These are phyloP conservation scores for Apiospora saccharicola DNA, from an alignment of 2,329 filamentous ascomycete species.

Conservation along the genomic window DNA sequence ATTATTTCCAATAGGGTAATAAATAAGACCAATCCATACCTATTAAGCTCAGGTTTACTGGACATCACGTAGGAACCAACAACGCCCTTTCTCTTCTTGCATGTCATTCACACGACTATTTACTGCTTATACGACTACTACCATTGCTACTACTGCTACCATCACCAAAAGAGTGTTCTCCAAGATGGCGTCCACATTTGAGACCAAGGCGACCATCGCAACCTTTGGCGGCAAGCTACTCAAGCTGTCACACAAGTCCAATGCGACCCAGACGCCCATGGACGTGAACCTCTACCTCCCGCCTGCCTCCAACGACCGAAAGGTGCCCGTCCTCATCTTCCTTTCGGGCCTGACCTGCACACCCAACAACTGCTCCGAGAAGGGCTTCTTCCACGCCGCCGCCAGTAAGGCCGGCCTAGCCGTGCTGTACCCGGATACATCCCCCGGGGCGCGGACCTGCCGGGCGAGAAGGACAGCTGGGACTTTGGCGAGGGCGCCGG, in stretches of 20 bases:
- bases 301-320: conserved; percentile 67
- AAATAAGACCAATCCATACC: neutral
- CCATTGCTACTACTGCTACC: neutral
- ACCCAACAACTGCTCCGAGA: conserved; percentile 82
- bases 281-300: conserved; percentile 92
- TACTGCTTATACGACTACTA: neutral
- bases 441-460: conserved; percentile 83
- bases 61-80: neutral
- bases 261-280: conserved; percentile 86
- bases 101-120: neutral
- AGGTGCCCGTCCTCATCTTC: conserved; percentile 88
- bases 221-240: conserved; percentile 94
- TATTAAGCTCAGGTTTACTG: neutral
- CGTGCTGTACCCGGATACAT: conserved; percentile 95
- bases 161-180: neutral
- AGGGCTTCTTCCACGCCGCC: conserved; percentile 89
- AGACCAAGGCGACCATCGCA: conserved; percentile 86
- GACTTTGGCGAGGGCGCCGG: conserved; percentile 93
- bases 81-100: neutral
- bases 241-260: conserved; percentile 88
- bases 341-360: conserved; percentile 95
- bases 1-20: neutral
- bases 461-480: conserved; percentile 85
- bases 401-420: conserved; percentile 85
- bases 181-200: conserved; percentile 75